Base-by-base conservation (phyloP, 2,329 filamentous ascomycete species). In the Tolypocladium guangdongense region DNA sequence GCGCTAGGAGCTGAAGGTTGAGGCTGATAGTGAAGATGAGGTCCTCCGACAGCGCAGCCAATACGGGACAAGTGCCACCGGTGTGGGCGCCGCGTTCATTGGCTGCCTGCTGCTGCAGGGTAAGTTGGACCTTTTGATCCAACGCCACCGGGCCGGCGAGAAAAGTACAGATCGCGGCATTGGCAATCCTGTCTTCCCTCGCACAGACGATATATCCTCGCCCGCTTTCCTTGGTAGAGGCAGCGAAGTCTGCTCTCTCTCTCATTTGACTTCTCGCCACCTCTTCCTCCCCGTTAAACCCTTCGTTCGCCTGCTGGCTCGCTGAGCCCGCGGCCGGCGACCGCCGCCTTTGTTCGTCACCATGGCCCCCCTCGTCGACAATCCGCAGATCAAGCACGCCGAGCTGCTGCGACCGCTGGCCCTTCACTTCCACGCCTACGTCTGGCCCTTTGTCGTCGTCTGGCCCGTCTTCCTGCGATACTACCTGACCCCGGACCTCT, bases 391-490 rank as follows among this genome's bases (percentile, higher is more conserved):
- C 71, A 82, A 87, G 76, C 80, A 84, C 68, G 88, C 93, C 59
- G 87, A 90, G 68, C 81, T 99, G 62, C 86, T 96, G 71, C 90
- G 90, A 64, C 90, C 92, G 58, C 81, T 96, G 59, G 84, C 90
- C 36, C 72, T 87, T 58, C 82, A 87, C 66, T 76, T 95, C 56
- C 92, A 96, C 70, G 76, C 88, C 62, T 99, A 99, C 68, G 73
- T 96, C 62, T 96, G 90, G 89, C 93, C 93, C 0, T 99, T 96
- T 66, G 76, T 86, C 56, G 84, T 96, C 61, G 76, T 91, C 64
- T 99, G 95, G 91, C 93, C 95, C 51, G 74, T 87, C 63, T 97
- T 97, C 72, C 81, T 96, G 59, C 83, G 88, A 68, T 84, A 91
- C 71, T 97, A 96, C 69, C 82, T 95, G 52, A 87, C 83, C 24